phyloP scores from a whole-genome alignment of 2,329 filamentous ascomycete species.

The Exserohilum turcica region DNA sequence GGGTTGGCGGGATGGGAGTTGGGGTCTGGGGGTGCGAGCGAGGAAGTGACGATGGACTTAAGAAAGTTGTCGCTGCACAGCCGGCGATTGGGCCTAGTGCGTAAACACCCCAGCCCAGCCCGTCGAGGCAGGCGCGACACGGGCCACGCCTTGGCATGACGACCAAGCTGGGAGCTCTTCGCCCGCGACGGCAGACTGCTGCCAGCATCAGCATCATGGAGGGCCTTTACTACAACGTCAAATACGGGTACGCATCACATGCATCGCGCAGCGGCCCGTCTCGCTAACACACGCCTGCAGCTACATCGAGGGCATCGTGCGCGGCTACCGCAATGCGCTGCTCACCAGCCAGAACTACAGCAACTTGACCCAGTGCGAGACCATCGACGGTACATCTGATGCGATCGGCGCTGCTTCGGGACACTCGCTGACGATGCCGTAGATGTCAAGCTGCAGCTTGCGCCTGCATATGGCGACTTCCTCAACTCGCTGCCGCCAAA shows the following conservation, averaged over 20 bases:
- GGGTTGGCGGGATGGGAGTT: constrained; percentile 1
- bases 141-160: constrained; percentile 27
- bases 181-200: constrained; percentile 16
- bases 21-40: constrained; percentile 9
- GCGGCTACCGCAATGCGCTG: constrained; percentile 93
- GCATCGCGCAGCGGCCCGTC: not conserved
- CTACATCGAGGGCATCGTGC: constrained; percentile 96
- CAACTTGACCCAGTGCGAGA: constrained; percentile 97
- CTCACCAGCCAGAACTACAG: constrained; percentile 88
- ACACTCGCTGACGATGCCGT: constrained; percentile 54
- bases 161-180: constrained; percentile 27
- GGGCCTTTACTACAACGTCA: constrained; percentile 91
- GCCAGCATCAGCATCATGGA: constrained; percentile 66
- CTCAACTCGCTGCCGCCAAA: constrained; percentile 92
- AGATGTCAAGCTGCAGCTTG: constrained; percentile 98
- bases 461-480: constrained; percentile 95
- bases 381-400: constrained; percentile 76
- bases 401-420: not conserved
- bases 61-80: constrained; percentile 22
- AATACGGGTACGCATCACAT: constrained; percentile 72
- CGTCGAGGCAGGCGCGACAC: constrained; percentile 18
- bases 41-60: constrained; percentile 23
- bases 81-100: constrained; percentile 14
- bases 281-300: constrained; percentile 54
- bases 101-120: constrained; percentile 18